Conservation (phyloP, 2,329 filamentous ascomycete species). For the Ceratocystis eucalypticola region DNA sequence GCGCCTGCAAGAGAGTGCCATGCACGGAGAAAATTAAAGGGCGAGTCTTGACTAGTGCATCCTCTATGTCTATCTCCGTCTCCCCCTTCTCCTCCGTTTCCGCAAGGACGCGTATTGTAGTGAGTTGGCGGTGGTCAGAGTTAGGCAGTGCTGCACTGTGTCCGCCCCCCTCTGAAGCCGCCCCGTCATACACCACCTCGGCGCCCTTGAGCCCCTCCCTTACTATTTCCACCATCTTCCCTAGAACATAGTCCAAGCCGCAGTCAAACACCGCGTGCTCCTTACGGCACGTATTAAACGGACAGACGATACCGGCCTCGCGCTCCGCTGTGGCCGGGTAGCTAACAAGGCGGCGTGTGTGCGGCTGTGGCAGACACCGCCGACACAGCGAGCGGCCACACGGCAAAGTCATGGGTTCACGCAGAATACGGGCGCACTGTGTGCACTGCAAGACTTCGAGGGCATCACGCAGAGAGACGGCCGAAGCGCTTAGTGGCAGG, state of each 20-base stretch:
- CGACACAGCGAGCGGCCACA: slow-evolving; percentile 71
- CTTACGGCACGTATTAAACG: slow-evolving; percentile 48
- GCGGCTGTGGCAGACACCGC: slow-evolving; percentile 54
- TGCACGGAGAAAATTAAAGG: not conserved
- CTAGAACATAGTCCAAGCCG: slow-evolving; percentile 59
- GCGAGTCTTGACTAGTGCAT: not conserved
- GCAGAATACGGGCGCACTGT: slow-evolving; percentile 55
- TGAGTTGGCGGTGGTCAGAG: not conserved
- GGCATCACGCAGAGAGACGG: not conserved
- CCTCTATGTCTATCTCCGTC: not conserved
- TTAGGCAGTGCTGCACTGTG: not conserved
- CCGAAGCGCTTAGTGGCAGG: not conserved
- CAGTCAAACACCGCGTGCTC: slow-evolving; percentile 71
- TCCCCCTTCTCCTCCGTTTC: not conserved
- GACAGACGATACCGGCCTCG: slow-evolving; percentile 59
- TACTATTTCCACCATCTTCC: slow-evolving; percentile 53
- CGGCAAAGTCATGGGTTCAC: slow-evolving; percentile 59
- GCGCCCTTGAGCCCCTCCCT: slow-evolving; percentile 38
- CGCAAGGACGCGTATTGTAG: not conserved
- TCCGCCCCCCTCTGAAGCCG: not conserved
- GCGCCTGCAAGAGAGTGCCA: slow-evolving; percentile 8
- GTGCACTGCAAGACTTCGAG: slow-evolving; percentile 57
- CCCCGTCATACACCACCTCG: slow-evolving; percentile 20
- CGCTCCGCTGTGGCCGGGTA: slow-evolving; percentile 60
- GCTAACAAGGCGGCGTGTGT: slow-evolving; percentile 55